Evolutionary conservation across 2,329 filamentous ascomycete genomes (phyloP).

Genomic region (Neurospora sp.): DNA sequence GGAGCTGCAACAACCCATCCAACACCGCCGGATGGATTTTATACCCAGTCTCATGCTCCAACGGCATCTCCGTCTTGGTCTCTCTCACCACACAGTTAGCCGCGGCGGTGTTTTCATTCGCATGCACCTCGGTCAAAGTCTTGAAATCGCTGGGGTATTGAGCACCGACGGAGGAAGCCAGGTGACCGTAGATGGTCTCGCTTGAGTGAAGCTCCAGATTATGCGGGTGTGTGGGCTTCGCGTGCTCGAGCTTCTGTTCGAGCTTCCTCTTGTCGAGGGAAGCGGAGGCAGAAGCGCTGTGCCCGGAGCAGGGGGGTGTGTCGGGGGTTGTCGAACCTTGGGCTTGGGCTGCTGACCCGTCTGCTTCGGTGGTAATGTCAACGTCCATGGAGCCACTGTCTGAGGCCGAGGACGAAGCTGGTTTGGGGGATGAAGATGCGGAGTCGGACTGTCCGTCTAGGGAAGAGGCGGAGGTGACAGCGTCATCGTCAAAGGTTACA

Average conservation of each 20-base stretch:
- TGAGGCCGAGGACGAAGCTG: slow-evolving; percentile 9
- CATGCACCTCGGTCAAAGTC: slow-evolving; percentile 12
- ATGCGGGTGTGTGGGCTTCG: background rate
- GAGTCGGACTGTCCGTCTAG: slow-evolving; percentile 5
- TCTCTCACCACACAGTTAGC: slow-evolving; percentile 31
- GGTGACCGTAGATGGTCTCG: slow-evolving; percentile 8
- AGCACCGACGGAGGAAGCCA: slow-evolving; percentile 5
- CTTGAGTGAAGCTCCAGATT: background rate
- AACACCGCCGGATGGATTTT: slow-evolving; percentile 36
- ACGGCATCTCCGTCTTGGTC: slow-evolving; percentile 35
- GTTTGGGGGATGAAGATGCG: slow-evolving; percentile 6
- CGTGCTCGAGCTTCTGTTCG: slow-evolving; percentile 3
- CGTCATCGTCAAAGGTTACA: background rate
- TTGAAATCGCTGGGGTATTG: slow-evolving; percentile 14
- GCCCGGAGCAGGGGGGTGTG: slow-evolving; percentile 4
- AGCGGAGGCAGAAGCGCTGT: background rate
- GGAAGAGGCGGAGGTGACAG: background rate
- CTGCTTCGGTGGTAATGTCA: background rate
- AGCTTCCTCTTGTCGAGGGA: background rate
- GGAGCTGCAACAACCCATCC: slow-evolving; percentile 33
- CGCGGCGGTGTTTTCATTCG: slow-evolving; percentile 17
- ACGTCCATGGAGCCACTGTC: slow-evolving; percentile 1
- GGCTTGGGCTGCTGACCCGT: background rate
- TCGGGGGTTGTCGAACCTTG: slow-evolving; percentile 3
- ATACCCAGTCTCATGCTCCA: slow-evolving; percentile 30